These are phyloP conservation scores for Paraconiothyrium brasiliense DNA, from an alignment of 2,329 filamentous ascomycete genomes.

Conservation along the genomic window DNA sequence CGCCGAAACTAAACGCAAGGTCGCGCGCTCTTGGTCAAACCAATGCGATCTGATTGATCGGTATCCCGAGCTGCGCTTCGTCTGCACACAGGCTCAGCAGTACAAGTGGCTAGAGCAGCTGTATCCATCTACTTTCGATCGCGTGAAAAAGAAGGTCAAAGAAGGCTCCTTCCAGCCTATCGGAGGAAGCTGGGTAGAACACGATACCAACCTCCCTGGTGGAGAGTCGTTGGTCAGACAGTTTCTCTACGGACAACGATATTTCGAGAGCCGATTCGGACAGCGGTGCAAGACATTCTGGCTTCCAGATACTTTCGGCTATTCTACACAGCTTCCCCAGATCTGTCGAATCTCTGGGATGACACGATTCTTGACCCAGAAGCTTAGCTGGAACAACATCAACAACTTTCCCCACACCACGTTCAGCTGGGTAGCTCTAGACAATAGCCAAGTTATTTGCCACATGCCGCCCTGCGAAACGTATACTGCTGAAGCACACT, in stretches of 20 bases:
- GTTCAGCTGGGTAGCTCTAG: conserved; percentile 97
- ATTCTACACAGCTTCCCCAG: conserved; percentile 93
- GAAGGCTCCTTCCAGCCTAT: conserved; percentile 93
- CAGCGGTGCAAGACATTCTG: conserved; percentile 91
- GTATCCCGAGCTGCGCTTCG: conserved; percentile 93
- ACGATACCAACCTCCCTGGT: conserved; percentile 96
- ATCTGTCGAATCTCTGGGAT: conserved; percentile 94
- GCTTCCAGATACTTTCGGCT: conserved; percentile 98
- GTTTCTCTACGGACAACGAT: conserved; percentile 93
- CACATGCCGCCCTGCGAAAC: conserved; percentile 98
- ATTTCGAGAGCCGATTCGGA: conserved; percentile 93
- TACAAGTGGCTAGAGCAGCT: conserved; percentile 95
- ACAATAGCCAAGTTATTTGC: conserved; percentile 95
- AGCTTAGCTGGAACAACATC: conserved; percentile 99
- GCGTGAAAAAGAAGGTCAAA: conserved; percentile 90
- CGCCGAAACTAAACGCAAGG: conserved; percentile 96
- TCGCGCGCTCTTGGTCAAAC: conserved; percentile 94
- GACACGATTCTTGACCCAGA: conserved; percentile 96
- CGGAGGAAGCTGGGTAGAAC: conserved; percentile 98
- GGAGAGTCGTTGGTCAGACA: conserved; percentile 94
- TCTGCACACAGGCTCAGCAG: conserved; percentile 93
- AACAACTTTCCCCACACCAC: conserved; percentile 99
- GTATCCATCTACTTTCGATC: conserved; percentile 88
- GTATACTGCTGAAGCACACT: conserved; percentile 93
- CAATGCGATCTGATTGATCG: conserved; percentile 95